Conservation (phyloP, 768 basidiomycete species). For the Lentinula lateritia region DNA sequence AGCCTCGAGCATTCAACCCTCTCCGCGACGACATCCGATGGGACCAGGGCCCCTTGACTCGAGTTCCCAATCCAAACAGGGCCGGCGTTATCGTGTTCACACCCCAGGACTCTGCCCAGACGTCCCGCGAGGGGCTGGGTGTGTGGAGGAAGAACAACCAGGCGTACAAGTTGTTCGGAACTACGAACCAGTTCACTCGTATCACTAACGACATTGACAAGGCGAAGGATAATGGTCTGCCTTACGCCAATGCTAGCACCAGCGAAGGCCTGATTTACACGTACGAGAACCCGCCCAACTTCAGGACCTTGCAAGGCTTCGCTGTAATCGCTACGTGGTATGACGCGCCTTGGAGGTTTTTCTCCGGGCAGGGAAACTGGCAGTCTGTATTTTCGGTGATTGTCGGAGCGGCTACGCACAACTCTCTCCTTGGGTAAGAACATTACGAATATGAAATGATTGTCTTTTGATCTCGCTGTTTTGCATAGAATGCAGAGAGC, state of each 20-base stretch:
- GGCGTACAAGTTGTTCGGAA: neutral
- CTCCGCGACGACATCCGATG: neutral
- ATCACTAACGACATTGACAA: neutral
- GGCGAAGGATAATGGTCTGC: neutral
- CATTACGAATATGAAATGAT: neutral
- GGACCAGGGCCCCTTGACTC: neutral
- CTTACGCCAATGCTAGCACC: neutral
- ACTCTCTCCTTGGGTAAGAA: neutral
- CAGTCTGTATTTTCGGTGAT: neutral
- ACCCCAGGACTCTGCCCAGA: neutral
- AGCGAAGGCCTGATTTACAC: neutral
- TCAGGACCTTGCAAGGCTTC: neutral
- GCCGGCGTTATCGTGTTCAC: neutral
- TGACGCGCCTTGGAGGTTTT: neutral
- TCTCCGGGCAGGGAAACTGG: neutral
- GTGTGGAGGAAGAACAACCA: neutral
- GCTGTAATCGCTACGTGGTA: conserved; percentile 4
- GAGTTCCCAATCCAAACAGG: neutral
- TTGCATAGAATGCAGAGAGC: neutral
- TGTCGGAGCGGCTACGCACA: neutral
- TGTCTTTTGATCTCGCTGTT: neutral
- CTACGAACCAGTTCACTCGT: neutral
- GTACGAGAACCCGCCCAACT: neutral
- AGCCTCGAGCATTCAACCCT: neutral
- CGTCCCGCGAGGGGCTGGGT: neutral